A percentile compares a stretch with the other conserved stretches of the same genome.
Evolutionary conservation across 179 eudicot genomes (phyloP).

Genomic region (Corrigiola litoralis): DNA sequence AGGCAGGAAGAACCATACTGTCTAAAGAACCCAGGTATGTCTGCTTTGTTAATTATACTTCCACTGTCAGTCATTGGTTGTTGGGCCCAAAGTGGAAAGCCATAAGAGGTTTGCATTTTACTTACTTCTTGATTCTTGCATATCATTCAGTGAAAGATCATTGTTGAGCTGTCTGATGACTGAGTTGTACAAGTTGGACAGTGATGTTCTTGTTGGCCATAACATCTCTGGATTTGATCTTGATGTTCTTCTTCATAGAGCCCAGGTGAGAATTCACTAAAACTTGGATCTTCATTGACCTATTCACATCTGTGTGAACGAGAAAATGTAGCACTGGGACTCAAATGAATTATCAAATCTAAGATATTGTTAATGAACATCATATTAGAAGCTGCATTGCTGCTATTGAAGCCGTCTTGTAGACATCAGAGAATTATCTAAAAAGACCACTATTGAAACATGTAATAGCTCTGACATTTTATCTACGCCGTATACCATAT

Average conservation of each 20-base stretch:
- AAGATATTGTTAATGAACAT: background rate
- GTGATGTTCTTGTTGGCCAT: slow-evolving; percentile 94
- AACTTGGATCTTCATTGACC: background rate
- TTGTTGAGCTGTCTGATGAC: slow-evolving; percentile 71
- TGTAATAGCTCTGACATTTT: background rate
- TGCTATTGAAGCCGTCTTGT: background rate
- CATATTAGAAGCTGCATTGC: background rate
- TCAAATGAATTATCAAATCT: too few relatives aligned
- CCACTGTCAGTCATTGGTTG: background rate
- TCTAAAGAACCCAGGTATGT: slow-evolving; percentile 74
- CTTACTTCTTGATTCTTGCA: background rate
- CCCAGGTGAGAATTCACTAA: slow-evolving; percentile 51
- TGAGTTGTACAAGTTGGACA: slow-evolving; percentile 84
- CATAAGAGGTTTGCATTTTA: background rate
- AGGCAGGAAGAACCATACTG: slow-evolving; percentile 55
- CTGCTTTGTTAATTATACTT: background rate
- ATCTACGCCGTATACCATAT: background rate
- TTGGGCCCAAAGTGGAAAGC: background rate
- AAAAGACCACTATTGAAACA: background rate
- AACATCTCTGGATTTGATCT: slow-evolving; percentile 98
- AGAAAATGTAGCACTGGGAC: too few relatives aligned
- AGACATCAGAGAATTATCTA: background rate
- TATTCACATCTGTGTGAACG: background rate
- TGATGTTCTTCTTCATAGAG: slow-evolving; percentile 87
- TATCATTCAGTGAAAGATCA: slow-evolving; percentile 77